These are phyloP conservation scores for Ustulina deusta DNA, from an alignment of 2,329 filamentous ascomycete genomes.

Conservation along the genomic window DNA sequence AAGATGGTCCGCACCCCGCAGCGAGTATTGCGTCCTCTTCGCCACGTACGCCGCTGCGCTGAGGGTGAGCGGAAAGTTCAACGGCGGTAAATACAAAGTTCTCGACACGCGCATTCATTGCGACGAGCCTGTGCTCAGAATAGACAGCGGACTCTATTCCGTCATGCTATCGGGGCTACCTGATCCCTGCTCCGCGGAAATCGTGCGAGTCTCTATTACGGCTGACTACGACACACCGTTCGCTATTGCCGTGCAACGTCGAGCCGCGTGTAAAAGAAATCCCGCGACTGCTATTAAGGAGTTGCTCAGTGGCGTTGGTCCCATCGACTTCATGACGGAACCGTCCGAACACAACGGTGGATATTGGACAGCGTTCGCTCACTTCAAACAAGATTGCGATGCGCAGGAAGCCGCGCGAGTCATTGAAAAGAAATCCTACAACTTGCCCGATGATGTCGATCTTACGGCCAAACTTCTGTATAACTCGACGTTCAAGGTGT, in stretches of 20 bases:
- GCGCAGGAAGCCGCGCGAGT: conserved; percentile 21
- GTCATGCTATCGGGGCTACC: conserved; percentile 23
- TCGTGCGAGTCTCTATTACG: conserved; percentile 16
- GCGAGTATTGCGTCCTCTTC: not conserved
- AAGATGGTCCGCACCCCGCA: conserved; percentile 17
- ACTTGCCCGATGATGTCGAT: conserved; percentile 4
- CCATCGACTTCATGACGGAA: conserved; percentile 23
- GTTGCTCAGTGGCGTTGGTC: conserved; percentile 15
- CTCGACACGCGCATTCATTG: conserved; percentile 6
- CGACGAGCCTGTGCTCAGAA: not conserved
- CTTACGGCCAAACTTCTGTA: conserved; percentile 23
- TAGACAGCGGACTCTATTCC: not conserved
- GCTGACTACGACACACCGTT: conserved; percentile 9
- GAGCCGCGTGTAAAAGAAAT: not conserved
- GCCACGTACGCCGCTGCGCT: not conserved
- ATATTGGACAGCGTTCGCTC: conserved; percentile 12
- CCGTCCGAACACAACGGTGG: conserved; percentile 10
- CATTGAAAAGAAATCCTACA: conserved; percentile 6
- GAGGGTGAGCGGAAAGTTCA: conserved; percentile 26
- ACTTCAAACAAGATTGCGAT: conserved; percentile 29
- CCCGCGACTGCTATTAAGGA: not conserved
- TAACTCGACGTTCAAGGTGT: conserved; percentile 28
- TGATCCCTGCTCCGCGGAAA: conserved; percentile 3
- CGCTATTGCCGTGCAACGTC: not conserved
- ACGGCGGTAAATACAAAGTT: conserved; percentile 26